Percentiles rank a stretch among this genome's conserved stretches.
Evolutionary conservation across 2,329 filamentous ascomycete genomes (phyloP).

Genomic region (Xylariales sp.): DNA sequence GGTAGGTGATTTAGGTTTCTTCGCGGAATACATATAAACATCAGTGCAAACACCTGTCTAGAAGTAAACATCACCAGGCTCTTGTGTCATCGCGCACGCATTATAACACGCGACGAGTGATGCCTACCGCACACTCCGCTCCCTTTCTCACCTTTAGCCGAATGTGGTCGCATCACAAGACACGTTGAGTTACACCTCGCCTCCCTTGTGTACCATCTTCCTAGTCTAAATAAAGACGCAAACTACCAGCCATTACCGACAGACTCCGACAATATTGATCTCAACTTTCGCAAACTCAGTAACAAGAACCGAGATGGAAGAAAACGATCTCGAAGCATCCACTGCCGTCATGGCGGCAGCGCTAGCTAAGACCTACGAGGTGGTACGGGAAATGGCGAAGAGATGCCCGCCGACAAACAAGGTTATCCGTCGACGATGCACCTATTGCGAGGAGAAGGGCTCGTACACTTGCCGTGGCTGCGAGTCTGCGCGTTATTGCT

Average conservation of each 20-base stretch:
- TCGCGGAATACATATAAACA: too few species aligned
- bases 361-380: constrained; percentile 2
- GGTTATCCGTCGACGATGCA: constrained; percentile 29
- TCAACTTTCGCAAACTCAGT: not conserved
- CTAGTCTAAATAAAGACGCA: too few species aligned
- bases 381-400: constrained; percentile 1
- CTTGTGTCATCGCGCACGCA: not conserved
- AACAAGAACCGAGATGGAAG: not conserved
- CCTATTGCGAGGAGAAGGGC: constrained; percentile 32
- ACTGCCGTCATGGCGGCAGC: not conserved
- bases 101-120: not conserved
- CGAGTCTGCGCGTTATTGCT: constrained; percentile 31
- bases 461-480: constrained; percentile 24
- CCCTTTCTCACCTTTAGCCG: not conserved
- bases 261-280: too few species aligned
- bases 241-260: not conserved
- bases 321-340: not conserved
- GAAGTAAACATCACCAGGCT: too few species aligned
- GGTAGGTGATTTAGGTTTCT: too few species aligned
- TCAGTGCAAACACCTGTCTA: too few species aligned
- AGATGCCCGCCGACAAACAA: constrained; percentile 6
- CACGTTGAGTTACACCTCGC: not conserved
- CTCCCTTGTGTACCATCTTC: not conserved
- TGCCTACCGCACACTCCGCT: not conserved
- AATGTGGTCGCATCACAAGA: not conserved